Base-by-base conservation (phyloP, 202 grass and related monocot species). In the Panicum hallii region DNA sequence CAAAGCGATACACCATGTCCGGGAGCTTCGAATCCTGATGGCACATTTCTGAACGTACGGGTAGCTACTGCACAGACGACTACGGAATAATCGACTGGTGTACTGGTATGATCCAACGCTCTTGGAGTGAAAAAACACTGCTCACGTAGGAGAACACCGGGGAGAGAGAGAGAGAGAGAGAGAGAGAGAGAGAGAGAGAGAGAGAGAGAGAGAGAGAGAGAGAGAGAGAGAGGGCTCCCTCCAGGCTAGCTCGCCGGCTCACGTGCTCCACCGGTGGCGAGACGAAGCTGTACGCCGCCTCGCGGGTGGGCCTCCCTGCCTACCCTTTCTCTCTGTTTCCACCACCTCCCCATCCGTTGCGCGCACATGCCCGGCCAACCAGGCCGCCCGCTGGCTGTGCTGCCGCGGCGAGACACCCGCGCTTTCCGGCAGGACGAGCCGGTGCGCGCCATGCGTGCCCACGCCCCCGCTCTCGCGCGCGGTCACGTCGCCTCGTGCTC, bases 201-300 rank as follows among this genome's bases (percentile, higher is more conserved):
- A 26, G 26, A 26, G 26, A 26, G 23, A 10, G 40, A 20, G 30
- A 48, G 12, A 75, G 38, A 22, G 22, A 32, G 11, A 26, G 9
- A 17, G 40, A 45, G 58, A 63, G 32, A 44, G 19, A 17, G 2
- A 43, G 45, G 20, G 71, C 32, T 32, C 32, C 32, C 26, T 73
- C 46, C 22, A 52, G 16, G 11, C 36, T 30, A 61, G 72, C 71
- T 73, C 28, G 12, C 3, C 11, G 6, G 5, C 32, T 86, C 88
- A 87, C 84, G 88, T 90, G 88, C 84, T 69, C 79, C 79, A 74
- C 65, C 88, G 83, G 63, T 82, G 78, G 62, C 19, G 63, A 49
- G 83, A 56, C 82, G 82, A 68, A 72, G 67, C 79, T 82, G 79
- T 70, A 71, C 79, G 36, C 79, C 79, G 79, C 40, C 53, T 60